phyloP scores from a whole-genome alignment of 2,329 filamentous ascomycete species.

The Claviceps pazoutovae region DNA sequence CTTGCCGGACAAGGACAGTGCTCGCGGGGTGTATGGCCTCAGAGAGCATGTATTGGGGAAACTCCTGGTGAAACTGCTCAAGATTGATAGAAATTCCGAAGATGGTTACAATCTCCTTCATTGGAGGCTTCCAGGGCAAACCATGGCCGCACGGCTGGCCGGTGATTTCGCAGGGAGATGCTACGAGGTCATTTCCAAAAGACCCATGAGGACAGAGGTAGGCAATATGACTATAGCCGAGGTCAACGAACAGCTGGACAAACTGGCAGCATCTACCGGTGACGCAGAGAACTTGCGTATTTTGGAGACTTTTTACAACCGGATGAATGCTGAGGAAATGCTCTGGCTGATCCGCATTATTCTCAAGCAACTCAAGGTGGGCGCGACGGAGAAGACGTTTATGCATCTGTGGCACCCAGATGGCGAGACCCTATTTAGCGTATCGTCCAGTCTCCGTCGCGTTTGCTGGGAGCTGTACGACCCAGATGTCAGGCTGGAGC shows the following conservation, averaged over 20 bases:
- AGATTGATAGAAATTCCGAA: constrained; percentile 80
- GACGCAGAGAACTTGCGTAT: constrained; percentile 78
- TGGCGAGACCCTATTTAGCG: constrained; percentile 66
- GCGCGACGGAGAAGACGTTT: constrained; percentile 78
- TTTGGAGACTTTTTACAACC: constrained; percentile 69
- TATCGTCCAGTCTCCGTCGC: constrained; percentile 75
- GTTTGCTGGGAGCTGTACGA: constrained; percentile 92
- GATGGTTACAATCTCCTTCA: constrained; percentile 76
- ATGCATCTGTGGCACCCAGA: constrained; percentile 73
- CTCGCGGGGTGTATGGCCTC: constrained; percentile 82
- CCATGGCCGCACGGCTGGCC: constrained; percentile 48
- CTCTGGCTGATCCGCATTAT: constrained; percentile 93
- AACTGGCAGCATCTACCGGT: constrained; percentile 57
- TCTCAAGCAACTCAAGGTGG: constrained; percentile 59
- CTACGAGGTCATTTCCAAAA: constrained; percentile 71
- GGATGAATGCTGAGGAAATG: constrained; percentile 87
- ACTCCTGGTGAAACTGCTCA: constrained; percentile 80
- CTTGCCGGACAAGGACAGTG: constrained; percentile 81
- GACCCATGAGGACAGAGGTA: constrained; percentile 58
- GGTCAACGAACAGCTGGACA: constrained; percentile 76
- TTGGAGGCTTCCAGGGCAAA: constrained; percentile 79
- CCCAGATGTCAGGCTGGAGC: constrained; percentile 55
- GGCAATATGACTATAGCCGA: constrained; percentile 78
- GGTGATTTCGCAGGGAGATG: constrained; percentile 90
- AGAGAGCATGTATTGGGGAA: constrained; percentile 89